These are phyloP conservation scores for Aspergillus sp. DNA, from an alignment of 2,329 filamentous ascomycete genomes.

Conservation along the genomic window DNA sequence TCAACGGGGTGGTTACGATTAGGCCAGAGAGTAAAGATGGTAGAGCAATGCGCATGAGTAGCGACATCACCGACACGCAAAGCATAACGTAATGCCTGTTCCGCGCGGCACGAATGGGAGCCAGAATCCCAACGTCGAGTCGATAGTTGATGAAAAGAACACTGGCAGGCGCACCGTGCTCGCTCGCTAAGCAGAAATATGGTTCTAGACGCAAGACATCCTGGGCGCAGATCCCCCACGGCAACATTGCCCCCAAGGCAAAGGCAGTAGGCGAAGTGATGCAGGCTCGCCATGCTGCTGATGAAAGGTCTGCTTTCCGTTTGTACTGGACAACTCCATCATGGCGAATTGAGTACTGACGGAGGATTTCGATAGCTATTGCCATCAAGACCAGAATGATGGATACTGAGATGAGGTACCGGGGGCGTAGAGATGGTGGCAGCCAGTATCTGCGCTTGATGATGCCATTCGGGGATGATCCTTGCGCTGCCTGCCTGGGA, in stretches of 20 bases:
- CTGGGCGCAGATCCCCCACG: slow-evolving; percentile 24
- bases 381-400: slow-evolving; percentile 19
- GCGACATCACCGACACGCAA: slow-evolving; percentile 20
- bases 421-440: slow-evolving; percentile 10
- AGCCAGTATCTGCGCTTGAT: not conserved
- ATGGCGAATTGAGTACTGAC: slow-evolving; percentile 19
- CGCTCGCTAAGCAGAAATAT: slow-evolving; percentile 26
- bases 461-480: no score
- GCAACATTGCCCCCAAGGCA: slow-evolving; percentile 21
- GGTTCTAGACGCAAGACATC: slow-evolving; percentile 29
- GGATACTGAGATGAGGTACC: slow-evolving; percentile 20
- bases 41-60: slow-evolving; percentile 22
- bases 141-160: slow-evolving; percentile 29
- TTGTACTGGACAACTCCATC: not conserved
- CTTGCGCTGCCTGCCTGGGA: no score
- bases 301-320: not conserved
- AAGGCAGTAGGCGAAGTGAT: slow-evolving; percentile 22
- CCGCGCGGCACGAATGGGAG: slow-evolving; percentile 22
- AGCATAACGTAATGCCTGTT: slow-evolving; percentile 28
- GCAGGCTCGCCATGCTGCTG: slow-evolving; percentile 13
- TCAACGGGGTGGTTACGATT: slow-evolving; percentile 4
- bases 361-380: slow-evolving; percentile 17
- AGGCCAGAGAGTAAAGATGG: slow-evolving; percentile 27
- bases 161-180: slow-evolving; percentile 14
- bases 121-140: slow-evolving; percentile 23